These are phyloP conservation scores for Wickerhamiella nectarea DNA, from an alignment of 805 yeast species.

Conservation along the genomic window DNA sequence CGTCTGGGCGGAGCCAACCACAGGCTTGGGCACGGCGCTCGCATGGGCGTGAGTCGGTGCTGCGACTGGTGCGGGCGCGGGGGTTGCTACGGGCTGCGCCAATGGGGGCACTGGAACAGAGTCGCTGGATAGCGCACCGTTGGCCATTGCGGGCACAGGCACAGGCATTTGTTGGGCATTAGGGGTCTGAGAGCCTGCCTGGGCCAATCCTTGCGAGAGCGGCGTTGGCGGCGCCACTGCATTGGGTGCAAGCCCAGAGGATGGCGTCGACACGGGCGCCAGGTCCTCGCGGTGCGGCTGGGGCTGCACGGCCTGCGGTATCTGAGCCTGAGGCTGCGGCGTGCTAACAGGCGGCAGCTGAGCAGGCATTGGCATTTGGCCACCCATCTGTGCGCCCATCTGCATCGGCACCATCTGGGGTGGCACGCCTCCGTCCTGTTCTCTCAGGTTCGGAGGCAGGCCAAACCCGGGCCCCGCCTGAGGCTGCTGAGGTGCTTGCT, in stretches of 20 bases:
- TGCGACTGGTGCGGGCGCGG: slow-evolving; percentile 9
- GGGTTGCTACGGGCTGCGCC: slow-evolving; percentile 16
- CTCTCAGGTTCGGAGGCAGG: not conserved
- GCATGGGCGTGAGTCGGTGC: too few species aligned
- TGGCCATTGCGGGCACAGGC: too few species aligned
- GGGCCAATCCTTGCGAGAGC: too few species aligned
- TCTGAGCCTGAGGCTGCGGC: slow-evolving; percentile 16
- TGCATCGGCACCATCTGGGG: slow-evolving; percentile 20
- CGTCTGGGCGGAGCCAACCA: not conserved
- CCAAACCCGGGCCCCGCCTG: not conserved
- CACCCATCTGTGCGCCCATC: too few species aligned
- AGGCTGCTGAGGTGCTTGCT: not conserved
- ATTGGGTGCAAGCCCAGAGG: too few species aligned
- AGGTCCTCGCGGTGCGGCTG: slow-evolving; percentile 12
- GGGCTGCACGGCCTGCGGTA: slow-evolving; percentile 12
- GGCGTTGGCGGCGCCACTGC: too few species aligned
- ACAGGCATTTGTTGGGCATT: too few species aligned
- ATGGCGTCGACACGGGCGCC: too few species aligned
- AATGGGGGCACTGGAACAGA: too few species aligned
- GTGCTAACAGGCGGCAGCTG: slow-evolving; percentile 14
- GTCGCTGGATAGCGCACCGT: too few species aligned
- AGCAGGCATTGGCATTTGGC: slow-evolving; percentile 11
- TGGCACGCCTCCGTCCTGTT: not conserved
- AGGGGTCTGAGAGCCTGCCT: too few species aligned
- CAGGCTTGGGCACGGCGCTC: too few species aligned